Evolutionary conservation across 306 rosid species (phyloP).

Genomic region (Rubus idaeus): DNA sequence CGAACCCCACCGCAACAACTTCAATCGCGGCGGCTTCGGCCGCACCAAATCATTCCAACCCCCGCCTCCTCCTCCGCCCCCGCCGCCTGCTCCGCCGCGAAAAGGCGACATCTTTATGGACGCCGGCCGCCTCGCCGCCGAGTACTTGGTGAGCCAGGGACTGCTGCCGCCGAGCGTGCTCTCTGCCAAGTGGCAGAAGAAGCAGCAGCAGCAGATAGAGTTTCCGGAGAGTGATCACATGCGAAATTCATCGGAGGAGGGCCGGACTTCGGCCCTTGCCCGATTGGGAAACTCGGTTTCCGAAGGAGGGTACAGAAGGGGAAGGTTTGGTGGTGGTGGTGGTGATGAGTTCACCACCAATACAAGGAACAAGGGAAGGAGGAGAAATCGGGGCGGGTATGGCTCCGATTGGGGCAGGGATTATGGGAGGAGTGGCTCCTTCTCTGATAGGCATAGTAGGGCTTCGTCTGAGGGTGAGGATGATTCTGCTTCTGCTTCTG

Average conservation of each 20-base stretch:
- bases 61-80: constrained; percentile 11
- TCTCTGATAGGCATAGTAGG: constrained; percentile 51
- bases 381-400: constrained; percentile 46
- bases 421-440: constrained; percentile 57
- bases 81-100: constrained; percentile 28
- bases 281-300: constrained; percentile 51
- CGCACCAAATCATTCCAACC: constrained; percentile 44
- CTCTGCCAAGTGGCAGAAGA: constrained; percentile 57
- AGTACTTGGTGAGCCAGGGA: constrained; percentile 87
- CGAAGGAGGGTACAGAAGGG: constrained; percentile 46
- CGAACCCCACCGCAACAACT: constrained; percentile 33
- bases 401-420: constrained; percentile 72
- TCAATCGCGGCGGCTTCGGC: constrained; percentile 44
- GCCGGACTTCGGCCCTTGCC: constrained; percentile 60
- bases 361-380: constrained; percentile 45
- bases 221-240: constrained; percentile 36
- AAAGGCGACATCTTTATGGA: constrained; percentile 67
- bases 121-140: constrained; percentile 92
- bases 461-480: constrained; percentile 43
- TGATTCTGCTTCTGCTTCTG: constrained; percentile 21
- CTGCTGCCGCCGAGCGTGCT: constrained; percentile 59
- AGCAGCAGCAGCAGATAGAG: constrained; percentile 34
- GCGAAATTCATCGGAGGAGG: constrained; percentile 45
- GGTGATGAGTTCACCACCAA: constrained; percentile 48
- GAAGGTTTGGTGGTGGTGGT: constrained; percentile 35